Conservation (phyloP, 371 early-diverging fungal species). For the Mucor saturninus region DNA sequence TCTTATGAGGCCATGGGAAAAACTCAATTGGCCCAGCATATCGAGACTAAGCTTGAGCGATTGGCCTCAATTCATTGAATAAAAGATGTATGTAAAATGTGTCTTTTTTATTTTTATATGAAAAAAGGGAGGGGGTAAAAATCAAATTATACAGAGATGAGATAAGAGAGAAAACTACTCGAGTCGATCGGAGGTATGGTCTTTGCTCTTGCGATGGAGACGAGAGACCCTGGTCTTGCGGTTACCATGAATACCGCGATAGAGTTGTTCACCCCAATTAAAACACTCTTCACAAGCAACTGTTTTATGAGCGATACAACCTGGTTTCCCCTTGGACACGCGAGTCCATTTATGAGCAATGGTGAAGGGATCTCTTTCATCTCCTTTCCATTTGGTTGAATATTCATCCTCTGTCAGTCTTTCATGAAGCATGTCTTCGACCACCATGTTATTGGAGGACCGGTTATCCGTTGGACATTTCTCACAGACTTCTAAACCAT, state of each 20-base stretch:
- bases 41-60: slow-evolving; percentile 19
- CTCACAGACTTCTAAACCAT: slow-evolving; percentile 47
- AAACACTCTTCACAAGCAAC: slow-evolving; percentile 54
- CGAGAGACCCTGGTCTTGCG: slow-evolving; percentile 41
- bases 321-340: slow-evolving; percentile 49
- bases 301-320: slow-evolving; percentile 47
- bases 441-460: slow-evolving; percentile 41
- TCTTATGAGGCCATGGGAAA: slow-evolving; percentile 45
- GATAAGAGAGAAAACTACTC: slow-evolving; percentile 1
- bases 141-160: not conserved
- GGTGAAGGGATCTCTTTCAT: slow-evolving; percentile 49
- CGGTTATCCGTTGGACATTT: slow-evolving; percentile 57
- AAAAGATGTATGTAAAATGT: not conserved
- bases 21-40: slow-evolving; percentile 33
- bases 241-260: slow-evolving; percentile 39
- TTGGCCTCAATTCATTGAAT: not conserved
- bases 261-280: slow-evolving; percentile 50
- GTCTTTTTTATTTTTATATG: not conserved
- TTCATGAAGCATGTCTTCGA: slow-evolving; percentile 49
- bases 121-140: too few species aligned
- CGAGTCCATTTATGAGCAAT: slow-evolving; percentile 49
- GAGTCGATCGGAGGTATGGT: slow-evolving; percentile 17
- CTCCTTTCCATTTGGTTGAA: slow-evolving; percentile 52
- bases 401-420: slow-evolving; percentile 41
- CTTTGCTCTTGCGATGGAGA: slow-evolving; percentile 23